These are phyloP conservation scores for Pyrus pyrifolia DNA, from an alignment of 306 rosid genomes.

Conservation along the genomic window DNA sequence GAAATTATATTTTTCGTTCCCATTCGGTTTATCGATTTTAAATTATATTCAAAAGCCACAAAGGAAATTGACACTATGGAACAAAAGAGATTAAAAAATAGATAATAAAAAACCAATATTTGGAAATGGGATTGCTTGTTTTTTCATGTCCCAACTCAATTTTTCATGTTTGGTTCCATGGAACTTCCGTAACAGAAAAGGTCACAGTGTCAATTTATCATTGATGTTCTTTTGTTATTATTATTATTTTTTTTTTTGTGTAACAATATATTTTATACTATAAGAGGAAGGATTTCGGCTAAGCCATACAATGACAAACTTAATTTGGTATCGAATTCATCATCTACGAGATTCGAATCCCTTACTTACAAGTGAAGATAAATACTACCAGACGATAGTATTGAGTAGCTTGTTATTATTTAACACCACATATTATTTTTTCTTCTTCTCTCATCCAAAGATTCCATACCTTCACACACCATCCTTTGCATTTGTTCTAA, in stretches of 20 bases:
- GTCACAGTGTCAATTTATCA: background rate
- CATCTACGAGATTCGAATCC: no score
- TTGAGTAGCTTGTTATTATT: background rate
- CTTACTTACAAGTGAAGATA: no score
- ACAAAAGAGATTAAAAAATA: background rate
- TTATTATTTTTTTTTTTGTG: background rate
- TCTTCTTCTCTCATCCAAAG: background rate
- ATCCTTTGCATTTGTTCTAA: constrained; percentile 31
- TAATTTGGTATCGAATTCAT: no score
- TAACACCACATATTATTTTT: background rate
- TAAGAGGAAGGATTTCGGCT: no score
- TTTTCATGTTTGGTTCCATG: background rate
- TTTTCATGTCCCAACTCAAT: background rate
- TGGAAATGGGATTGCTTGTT: background rate
- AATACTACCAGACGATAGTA: rapidly evolving
- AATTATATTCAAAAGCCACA: background rate
- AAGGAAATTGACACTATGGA: background rate
- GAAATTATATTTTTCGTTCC: background rate
- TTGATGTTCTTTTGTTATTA: background rate
- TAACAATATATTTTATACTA: no score
- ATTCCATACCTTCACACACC: constrained; percentile 22
- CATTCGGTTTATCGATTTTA: background rate
- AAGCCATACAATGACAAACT: no score
- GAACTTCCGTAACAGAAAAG: constrained; percentile 17
- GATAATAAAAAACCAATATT: background rate